A percentile compares a stretch with the other conserved stretches of the same genome.
Evolutionary conservation across 2,329 filamentous ascomycete genomes (phyloP).

Genomic region (Nannizziopsis arthrosporioides): DNA sequence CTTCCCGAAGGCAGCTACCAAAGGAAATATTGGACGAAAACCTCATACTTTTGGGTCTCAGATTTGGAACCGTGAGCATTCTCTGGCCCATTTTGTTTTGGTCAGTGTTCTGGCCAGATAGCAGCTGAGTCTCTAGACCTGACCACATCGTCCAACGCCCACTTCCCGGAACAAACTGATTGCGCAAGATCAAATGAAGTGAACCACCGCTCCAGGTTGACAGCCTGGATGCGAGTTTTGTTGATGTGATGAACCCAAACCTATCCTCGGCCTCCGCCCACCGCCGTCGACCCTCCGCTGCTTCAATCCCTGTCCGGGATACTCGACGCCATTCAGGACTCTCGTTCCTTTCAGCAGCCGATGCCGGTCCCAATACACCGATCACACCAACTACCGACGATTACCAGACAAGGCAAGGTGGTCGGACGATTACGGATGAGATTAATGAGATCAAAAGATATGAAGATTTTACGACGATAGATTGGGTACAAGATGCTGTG

Average conservation of each 20-base stretch:
- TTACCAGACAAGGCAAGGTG: slow-evolving; percentile 38
- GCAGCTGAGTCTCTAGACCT: no score
- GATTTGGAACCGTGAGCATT: no score
- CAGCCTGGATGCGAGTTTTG: slow-evolving; percentile 10
- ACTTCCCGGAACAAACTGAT: background rate
- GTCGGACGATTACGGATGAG: slow-evolving; percentile 71
- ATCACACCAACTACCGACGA: slow-evolving; percentile 28
- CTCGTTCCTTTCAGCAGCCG: slow-evolving; percentile 41
- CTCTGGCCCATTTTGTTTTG: no score
- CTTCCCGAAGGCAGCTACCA: no score
- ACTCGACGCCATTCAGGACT: slow-evolving; percentile 42
- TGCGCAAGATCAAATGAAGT: background rate
- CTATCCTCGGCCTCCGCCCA: slow-evolving; percentile 25
- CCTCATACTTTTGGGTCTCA: no score
- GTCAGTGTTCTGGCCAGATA: no score
- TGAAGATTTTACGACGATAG: slow-evolving; percentile 92
- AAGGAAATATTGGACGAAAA: no score
- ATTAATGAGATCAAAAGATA: slow-evolving; percentile 97
- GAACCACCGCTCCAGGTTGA: slow-evolving; percentile 10
- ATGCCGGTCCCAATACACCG: slow-evolving; percentile 47
- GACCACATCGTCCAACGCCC: no score
- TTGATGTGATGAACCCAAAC: slow-evolving; percentile 33
- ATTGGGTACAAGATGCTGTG: slow-evolving; percentile 96
- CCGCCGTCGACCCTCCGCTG: slow-evolving; percentile 22
- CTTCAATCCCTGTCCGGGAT: slow-evolving; percentile 4